Conservation (phyloP, 441 rosid genomes). For the Raphanus hybrid region DNA sequence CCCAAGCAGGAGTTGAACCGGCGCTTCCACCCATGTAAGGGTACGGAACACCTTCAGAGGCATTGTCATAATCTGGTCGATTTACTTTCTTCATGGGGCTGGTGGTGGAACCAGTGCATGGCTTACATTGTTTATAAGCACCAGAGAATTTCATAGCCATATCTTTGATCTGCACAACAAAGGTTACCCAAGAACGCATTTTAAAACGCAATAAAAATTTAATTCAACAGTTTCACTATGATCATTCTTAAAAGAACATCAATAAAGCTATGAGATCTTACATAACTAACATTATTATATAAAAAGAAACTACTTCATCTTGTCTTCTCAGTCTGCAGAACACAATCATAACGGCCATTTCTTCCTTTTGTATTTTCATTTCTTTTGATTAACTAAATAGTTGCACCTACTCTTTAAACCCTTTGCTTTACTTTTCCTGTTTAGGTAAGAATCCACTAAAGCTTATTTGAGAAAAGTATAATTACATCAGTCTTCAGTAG, state of each 20-base stretch:
- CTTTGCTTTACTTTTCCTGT: constrained; percentile 26
- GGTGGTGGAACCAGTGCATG: constrained; percentile 72
- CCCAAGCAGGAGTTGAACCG: constrained; percentile 99
- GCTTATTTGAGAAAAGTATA: constrained; percentile 20
- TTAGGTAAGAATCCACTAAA: constrained; percentile 43
- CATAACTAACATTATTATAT: constrained; percentile 1
- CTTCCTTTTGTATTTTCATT: constrained; percentile 19
- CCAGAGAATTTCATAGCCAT: constrained; percentile 94
- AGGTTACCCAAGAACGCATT: not conserved
- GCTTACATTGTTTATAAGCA: constrained; percentile 80
- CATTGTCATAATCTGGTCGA: constrained; percentile 73
- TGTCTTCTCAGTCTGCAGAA: constrained; percentile 17
- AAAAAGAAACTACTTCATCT: constrained; percentile 14
- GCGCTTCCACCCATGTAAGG: constrained; percentile 84
- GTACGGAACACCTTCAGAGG: constrained; percentile 83
- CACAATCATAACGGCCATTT: constrained; percentile 30
- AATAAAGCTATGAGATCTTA: constrained; percentile 35
- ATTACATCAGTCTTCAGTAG: constrained; percentile 32
- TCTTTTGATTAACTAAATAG: constrained; percentile 27
- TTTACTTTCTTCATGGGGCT: constrained; percentile 61
- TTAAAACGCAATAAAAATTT: not conserved
- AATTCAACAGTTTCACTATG: constrained; percentile 6
- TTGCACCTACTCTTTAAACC: constrained; percentile 2
- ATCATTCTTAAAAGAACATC: constrained; percentile 28
- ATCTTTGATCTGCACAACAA: constrained; percentile 78